phyloP scores from a whole-genome alignment of 345 rosid species.

The Eucalyptus virginea region DNA sequence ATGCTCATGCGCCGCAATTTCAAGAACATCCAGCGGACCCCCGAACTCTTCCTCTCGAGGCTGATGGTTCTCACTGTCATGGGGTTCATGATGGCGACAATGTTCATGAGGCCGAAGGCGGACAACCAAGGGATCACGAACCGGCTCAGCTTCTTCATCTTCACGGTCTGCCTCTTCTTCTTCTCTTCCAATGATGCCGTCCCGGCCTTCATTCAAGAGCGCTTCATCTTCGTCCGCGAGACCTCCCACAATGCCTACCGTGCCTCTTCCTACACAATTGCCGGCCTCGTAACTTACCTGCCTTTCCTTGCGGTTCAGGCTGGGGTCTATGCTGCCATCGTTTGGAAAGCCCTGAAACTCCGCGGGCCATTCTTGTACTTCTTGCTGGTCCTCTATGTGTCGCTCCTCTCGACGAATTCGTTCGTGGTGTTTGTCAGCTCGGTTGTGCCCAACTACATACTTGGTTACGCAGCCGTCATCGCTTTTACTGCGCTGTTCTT shows the following conservation, averaged over 20 bases:
- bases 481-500: constrained; percentile 62
- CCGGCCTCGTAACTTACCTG: constrained; percentile 50
- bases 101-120: constrained; percentile 40
- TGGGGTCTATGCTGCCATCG: constrained; percentile 37
- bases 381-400: constrained; percentile 38
- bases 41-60: constrained; percentile 63
- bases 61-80: constrained; percentile 47
- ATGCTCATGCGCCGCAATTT: constrained; percentile 60
- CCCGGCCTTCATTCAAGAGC: constrained; percentile 65
- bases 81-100: constrained; percentile 74
- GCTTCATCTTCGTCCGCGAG: constrained; percentile 51
- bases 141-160: constrained; percentile 51
- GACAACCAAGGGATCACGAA: constrained; percentile 44
- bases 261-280: constrained; percentile 57
- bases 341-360: constrained; percentile 39
- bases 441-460: constrained; percentile 50
- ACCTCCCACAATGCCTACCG: constrained; percentile 60
- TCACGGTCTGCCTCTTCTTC: constrained; percentile 57
- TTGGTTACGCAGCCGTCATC: constrained; percentile 57
- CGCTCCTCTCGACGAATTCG: constrained; percentile 61
- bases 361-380: constrained; percentile 39
- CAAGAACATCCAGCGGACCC: constrained; percentile 50
- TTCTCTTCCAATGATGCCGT: constrained; percentile 70
- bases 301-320: constrained; percentile 52
- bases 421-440: constrained; percentile 68